These are phyloP conservation scores for Gliomastix tumulicola DNA, from an alignment of 2,329 filamentous ascomycete genomes.

Conservation along the genomic window DNA sequence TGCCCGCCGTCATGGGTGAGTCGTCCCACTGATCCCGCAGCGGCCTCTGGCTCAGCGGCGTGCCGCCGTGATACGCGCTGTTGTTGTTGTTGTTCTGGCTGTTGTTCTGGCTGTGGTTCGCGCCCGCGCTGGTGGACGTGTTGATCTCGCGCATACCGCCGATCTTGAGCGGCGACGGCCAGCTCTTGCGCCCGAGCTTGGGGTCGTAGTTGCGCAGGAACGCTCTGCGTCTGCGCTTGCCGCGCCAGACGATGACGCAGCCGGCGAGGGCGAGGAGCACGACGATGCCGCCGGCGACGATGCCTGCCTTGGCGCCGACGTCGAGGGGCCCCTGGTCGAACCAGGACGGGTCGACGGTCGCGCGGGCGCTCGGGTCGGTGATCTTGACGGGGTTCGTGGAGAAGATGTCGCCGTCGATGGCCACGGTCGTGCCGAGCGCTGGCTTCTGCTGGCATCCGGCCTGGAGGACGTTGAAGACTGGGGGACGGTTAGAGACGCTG, in stretches of 20 bases:
- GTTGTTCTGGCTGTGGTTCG: too few relatives aligned
- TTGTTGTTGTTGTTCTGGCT: too few relatives aligned
- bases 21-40: constrained; percentile 43
- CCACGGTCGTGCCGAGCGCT: constrained; percentile 34
- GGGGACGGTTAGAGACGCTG: too few relatives aligned
- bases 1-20: constrained; percentile 37
- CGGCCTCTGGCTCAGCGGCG: constrained; percentile 28
- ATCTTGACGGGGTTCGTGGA: constrained; percentile 38
- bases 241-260: constrained; percentile 47
- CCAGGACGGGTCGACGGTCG: constrained; percentile 30
- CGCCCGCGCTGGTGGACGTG: too few relatives aligned
- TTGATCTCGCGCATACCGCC: constrained; percentile 3
- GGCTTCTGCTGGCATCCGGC: constrained; percentile 51
- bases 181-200: constrained; percentile 18
- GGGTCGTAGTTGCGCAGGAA: constrained; percentile 41
- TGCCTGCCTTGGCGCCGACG: constrained; percentile 50
- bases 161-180: constrained; percentile 4
- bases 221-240: constrained; percentile 45
- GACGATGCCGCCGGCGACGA: constrained; percentile 44
- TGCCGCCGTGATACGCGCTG: too few relatives aligned
- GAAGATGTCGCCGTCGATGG: constrained; percentile 45
- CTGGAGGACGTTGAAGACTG: constrained; percentile 43
- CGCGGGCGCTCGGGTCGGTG: constrained; percentile 37
- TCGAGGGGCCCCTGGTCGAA: constrained; percentile 36
- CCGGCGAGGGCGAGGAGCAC: constrained; percentile 40